Percentiles rank a stretch among this genome's conserved stretches.
Evolutionary conservation across 352 stramenopile genomes (phyloP).

Genomic region (Peronospora farinosa): DNA sequence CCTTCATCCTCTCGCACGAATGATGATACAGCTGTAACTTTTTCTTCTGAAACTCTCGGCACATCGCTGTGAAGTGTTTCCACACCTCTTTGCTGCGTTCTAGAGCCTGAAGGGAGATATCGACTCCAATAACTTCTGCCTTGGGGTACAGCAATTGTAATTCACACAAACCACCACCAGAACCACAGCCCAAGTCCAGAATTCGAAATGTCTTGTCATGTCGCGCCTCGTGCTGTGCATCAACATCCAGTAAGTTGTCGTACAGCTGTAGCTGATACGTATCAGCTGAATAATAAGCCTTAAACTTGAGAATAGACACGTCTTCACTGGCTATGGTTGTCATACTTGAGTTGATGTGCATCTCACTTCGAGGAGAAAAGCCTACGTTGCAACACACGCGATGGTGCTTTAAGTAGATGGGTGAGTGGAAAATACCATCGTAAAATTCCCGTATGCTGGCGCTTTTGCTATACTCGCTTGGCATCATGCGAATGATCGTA

Average conservation of each 20-base stretch:
- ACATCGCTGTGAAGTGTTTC: slow-evolving; percentile 40
- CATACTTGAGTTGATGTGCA: slow-evolving; percentile 19
- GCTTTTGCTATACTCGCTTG: slow-evolving; percentile 4
- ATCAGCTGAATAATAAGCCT: slow-evolving; percentile 32
- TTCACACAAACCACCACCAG: slow-evolving; percentile 55
- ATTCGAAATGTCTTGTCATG: slow-evolving; percentile 33
- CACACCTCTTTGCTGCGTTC: slow-evolving; percentile 61
- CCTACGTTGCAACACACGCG: slow-evolving; percentile 68
- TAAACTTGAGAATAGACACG: slow-evolving; percentile 23
- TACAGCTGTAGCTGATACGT: slow-evolving; percentile 56
- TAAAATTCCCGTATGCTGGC: slow-evolving; percentile 65
- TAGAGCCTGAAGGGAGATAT: slow-evolving; percentile 60
- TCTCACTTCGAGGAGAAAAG: slow-evolving; percentile 33
- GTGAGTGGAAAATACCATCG: slow-evolving; percentile 69
- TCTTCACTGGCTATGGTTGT: slow-evolving; percentile 11
- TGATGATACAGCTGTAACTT: slow-evolving; percentile 57
- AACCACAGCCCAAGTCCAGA: slow-evolving; percentile 57
- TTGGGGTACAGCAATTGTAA: slow-evolving; percentile 53
- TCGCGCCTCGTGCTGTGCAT: slow-evolving; percentile 23
- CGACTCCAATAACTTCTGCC: slow-evolving; percentile 43
- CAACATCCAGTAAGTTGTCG: slow-evolving; percentile 40
- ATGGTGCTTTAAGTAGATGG: slow-evolving; percentile 54
- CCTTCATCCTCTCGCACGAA: slow-evolving; percentile 57
- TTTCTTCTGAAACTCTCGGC: slow-evolving; percentile 27
- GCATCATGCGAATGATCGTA: slow-evolving; percentile 10